Conservation (phyloP, 2,329 filamentous ascomycete species). For the Stagonosporopsis tanaceti region DNA sequence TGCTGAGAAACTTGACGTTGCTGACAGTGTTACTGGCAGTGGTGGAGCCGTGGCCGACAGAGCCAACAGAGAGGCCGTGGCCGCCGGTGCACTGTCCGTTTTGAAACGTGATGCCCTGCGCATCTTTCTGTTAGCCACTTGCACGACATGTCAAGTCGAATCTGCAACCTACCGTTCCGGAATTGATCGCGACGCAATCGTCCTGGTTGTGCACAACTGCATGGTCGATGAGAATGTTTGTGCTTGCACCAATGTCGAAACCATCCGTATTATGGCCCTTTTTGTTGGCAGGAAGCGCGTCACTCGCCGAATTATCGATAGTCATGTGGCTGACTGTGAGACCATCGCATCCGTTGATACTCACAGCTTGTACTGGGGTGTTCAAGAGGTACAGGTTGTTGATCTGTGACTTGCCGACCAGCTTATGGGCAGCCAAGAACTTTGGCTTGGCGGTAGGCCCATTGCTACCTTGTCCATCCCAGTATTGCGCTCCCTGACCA, state of each 20-base stretch:
- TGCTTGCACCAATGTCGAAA: conserved; percentile 62
- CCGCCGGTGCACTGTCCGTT: conserved; percentile 58
- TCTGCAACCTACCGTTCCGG: conserved; percentile 49
- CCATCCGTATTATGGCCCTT: conserved; percentile 60
- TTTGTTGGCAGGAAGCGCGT: conserved; percentile 8
- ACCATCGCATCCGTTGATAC: conserved; percentile 50
- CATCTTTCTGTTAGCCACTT: not conserved
- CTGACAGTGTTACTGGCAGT: not conserved
- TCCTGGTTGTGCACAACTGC: conserved; percentile 65
- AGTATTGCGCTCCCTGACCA: conserved; percentile 34
- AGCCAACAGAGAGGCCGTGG: conserved; percentile 66
- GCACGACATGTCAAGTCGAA: not conserved
- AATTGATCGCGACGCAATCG: conserved; percentile 65
- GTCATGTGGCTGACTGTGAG: conserved; percentile 58
- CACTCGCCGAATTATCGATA: conserved; percentile 55
- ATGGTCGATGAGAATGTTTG: conserved; percentile 50
- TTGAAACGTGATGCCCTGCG: conserved; percentile 28
- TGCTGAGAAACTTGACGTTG: conserved; percentile 53
- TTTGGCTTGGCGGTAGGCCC: conserved; percentile 50
- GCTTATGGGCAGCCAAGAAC: not conserved
- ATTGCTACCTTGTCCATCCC: conserved; percentile 53
- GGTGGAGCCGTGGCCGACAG: conserved; percentile 53
- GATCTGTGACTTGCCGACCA: conserved; percentile 42
- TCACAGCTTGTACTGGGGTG: conserved; percentile 62
- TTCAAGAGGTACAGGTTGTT: conserved; percentile 60